Percentiles rank a stretch among this genome's conserved stretches.
Conservation (phyloP, 2,329 filamentous ascomycete genomes). For the Leptographium radiaticola region DNA sequence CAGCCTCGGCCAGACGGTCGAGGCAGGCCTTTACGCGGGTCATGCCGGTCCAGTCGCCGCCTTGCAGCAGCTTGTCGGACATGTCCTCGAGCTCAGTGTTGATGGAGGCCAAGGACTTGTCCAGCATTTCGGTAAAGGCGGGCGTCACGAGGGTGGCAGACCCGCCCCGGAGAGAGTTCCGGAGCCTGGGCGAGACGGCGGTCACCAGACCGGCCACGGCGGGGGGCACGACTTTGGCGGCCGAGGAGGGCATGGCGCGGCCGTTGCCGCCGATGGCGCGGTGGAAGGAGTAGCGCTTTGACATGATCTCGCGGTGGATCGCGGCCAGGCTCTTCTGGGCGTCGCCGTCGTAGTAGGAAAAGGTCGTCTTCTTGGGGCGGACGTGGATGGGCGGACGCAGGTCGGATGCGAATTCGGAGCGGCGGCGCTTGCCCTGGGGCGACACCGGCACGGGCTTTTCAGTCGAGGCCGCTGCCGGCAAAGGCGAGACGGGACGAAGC, state of each 20-base stretch:
- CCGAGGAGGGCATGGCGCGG: neutral
- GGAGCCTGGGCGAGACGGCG: neutral
- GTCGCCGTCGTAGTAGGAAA: conserved; percentile 8
- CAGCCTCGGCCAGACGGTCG: neutral
- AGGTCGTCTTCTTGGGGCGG: conserved; percentile 2
- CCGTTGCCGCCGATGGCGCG: conserved; percentile 5
- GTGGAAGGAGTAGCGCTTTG: conserved; percentile 9
- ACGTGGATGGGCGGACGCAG: conserved; percentile 6
- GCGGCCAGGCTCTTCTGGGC: conserved; percentile 1
- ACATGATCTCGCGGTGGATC: conserved; percentile 9
- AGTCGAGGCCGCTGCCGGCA: neutral
- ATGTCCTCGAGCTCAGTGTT: conserved; percentile 10
- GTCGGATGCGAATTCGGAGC: conserved; percentile 10
- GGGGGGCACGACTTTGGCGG: neutral
- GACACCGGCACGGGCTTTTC: conserved; percentile 27
- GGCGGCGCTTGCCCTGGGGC: conserved; percentile 7
- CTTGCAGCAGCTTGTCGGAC: conserved; percentile 10
- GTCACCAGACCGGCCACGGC: neutral
- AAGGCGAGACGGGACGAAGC: conserved; percentile 19
- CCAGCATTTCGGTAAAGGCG: conserved; percentile 5
- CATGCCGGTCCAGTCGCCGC: conserved; percentile 9
- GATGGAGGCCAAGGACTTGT: conserved; percentile 5
- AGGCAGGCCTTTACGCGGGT: conserved; percentile 5
- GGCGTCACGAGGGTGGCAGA: neutral
- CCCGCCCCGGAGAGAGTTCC: neutral